Percentiles rank a stretch among this genome's conserved stretches.
phyloP scores from a whole-genome alignment of 768 basidiomycete species.

The Austroboletus eburneus region DNA sequence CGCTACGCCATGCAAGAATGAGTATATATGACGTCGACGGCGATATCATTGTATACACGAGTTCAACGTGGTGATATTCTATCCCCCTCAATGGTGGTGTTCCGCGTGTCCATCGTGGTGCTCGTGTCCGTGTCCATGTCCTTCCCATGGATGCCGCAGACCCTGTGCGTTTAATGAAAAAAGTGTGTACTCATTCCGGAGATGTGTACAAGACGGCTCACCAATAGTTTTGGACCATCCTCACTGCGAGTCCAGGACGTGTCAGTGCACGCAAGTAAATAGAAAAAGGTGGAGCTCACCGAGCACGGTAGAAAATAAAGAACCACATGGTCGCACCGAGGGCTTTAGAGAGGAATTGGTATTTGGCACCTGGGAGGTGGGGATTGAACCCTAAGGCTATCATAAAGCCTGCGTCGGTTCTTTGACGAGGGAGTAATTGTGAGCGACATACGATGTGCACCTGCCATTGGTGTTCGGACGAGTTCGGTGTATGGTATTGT shows the following conservation, averaged over 20 bases:
- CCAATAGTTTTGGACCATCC: slow-evolving; percentile 73
- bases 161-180: slow-evolving; percentile 34
- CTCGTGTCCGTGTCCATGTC: slow-evolving; percentile 47
- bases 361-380: slow-evolving; percentile 73
- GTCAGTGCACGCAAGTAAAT: not conserved
- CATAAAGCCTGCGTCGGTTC: no score
- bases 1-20: not conserved
- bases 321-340: slow-evolving; percentile 97
- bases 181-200: not conserved
- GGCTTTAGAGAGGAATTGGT: slow-evolving; percentile 77
- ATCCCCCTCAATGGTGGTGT: slow-evolving; percentile 38
- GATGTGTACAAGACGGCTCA: slow-evolving; percentile 23
- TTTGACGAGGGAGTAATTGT: not conserved
- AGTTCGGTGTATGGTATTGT: slow-evolving; percentile 22
- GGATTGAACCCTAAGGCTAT: slow-evolving; percentile 81
- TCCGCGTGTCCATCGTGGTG: slow-evolving; percentile 33
- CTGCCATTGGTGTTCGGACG: slow-evolving; percentile 31
- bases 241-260: slow-evolving; percentile 40
- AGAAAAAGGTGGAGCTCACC: slow-evolving; percentile 52
- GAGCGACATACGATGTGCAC: slow-evolving; percentile 27
- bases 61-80: slow-evolving; percentile 6
- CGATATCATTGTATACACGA: slow-evolving; percentile 13
- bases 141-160: slow-evolving; percentile 63
- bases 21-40: not conserved
- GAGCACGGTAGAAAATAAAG: slow-evolving; percentile 94